Evolutionary conservation across 306 rosid species (phyloP), one percentile per base, ranked within the genome.

Genomic region (Echinosophora koreensis): DNA sequence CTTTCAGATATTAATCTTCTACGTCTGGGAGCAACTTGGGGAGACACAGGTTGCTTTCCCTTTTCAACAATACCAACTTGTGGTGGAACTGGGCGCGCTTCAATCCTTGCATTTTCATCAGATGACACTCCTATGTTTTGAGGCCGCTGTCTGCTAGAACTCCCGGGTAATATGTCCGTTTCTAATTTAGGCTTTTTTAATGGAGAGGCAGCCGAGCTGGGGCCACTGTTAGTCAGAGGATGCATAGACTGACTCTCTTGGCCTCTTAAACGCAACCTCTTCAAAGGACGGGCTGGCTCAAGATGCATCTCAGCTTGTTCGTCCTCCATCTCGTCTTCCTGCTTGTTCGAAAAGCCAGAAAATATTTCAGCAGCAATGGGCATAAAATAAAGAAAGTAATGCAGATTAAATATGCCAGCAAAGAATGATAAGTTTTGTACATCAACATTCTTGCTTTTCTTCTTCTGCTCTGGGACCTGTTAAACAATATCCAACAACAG

Each of bases 201-300:
- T 5, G 87, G 80, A 52, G 85, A 38, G 64, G 76, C 77, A 77
- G 79, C 82, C 35, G 77, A 76, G 65, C 73, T 64, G 51, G 82
- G 67, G 64, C 76, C 55, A 74, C 61, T 47, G 64, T 42, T 30
- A 64, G 46, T 54, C 32, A 39, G 66, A 77, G 80, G 46, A 51
- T 81, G 80, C 35, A 62, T 68, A 77, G 73, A 81, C 74, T 74
- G 89, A 81, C 62, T 72, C 55, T 84, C 93, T 18, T 81, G 92
- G 70, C 89, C 88, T 82, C 86, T 81, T 64, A 80, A 66, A 5
- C 94, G 89, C 67, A 92, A 65, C 87, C 96, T 88, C 85, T 96
- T 96, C 68, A 96, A 68, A 47, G 99, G 97, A 50, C 83, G 94
- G 27, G 66, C 83, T 1, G 79, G 39, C 76, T 88, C 90, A 61